A percentile compares a stretch with the other conserved stretches of the same genome.
Conservation (phyloP, 2,329 filamentous ascomycete species). For the Canariomyces notabilis region DNA sequence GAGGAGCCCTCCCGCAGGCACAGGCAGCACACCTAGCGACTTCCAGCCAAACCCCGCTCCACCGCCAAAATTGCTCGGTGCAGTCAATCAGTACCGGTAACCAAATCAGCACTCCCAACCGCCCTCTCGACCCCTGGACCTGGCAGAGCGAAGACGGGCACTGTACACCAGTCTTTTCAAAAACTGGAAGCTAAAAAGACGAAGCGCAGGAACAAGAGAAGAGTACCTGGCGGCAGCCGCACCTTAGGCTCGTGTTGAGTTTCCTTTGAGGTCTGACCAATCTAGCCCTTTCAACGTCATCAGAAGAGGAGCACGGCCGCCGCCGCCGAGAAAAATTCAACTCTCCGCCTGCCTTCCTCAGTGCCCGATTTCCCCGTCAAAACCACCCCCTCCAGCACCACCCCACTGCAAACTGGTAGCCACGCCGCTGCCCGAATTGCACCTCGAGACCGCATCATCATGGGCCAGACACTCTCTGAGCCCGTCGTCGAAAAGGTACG, state of each 20-base stretch:
- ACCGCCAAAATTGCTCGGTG: conserved; percentile 23
- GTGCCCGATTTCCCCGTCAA: conserved; percentile 23
- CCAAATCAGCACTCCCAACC: conserved; percentile 8
- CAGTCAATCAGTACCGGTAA: conserved; percentile 17
- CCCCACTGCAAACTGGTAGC: conserved; percentile 24
- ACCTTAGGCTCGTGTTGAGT: conserved; percentile 5
- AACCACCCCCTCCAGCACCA: conserved; percentile 24
- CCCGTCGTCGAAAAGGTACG: conserved; percentile 98
- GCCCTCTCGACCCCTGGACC: no score
- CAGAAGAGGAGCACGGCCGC: conserved; percentile 6
- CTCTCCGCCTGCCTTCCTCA: conserved; percentile 10
- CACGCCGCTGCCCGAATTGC: conserved; percentile 27
- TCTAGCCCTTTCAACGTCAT: conserved; percentile 15
- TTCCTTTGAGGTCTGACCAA: conserved; percentile 2
- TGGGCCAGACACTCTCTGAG: conserved; percentile 99
- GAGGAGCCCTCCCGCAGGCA: conserved; percentile 17
- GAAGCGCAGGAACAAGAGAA: conserved; percentile 2
- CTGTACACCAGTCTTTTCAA: no score
- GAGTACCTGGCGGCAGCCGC: conserved; percentile 10
- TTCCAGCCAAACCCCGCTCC: conserved; percentile 22
- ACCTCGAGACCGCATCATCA: conserved; percentile 43
- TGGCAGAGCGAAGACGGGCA: no score
- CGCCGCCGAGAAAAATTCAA: conserved; percentile 13
- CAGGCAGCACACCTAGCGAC: background rate
- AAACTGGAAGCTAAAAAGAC: conserved; percentile 11